phyloP scores from a whole-genome alignment of 2,329 filamentous ascomycete species.

The Geosmithia morbida region DNA sequence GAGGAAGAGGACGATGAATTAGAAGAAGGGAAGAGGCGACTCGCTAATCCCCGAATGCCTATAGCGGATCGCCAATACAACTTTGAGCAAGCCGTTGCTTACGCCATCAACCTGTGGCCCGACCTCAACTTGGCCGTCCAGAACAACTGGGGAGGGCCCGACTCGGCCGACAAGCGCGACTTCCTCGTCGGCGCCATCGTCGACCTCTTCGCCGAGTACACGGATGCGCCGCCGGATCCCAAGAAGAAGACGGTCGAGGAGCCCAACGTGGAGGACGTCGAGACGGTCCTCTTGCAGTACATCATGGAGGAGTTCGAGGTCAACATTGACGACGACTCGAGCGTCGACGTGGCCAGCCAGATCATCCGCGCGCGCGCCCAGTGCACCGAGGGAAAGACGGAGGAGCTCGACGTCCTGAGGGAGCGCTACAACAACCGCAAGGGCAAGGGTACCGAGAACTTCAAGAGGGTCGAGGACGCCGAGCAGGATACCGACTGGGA shows the following conservation, averaged over 20 bases:
- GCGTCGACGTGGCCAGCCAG: constrained; percentile 54
- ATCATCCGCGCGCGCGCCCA: constrained; percentile 56
- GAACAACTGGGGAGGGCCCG: constrained; percentile 76
- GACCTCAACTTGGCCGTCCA: constrained; percentile 76
- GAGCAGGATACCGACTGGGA: constrained; percentile 50
- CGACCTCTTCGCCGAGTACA: constrained; percentile 64
- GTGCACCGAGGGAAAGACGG: constrained; percentile 50
- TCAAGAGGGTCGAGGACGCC: constrained; percentile 37
- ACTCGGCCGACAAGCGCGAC: constrained; percentile 77
- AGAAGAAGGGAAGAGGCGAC: too few relatives aligned
- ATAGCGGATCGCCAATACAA: constrained; percentile 32
- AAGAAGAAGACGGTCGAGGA: constrained; percentile 21
- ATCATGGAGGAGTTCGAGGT: constrained; percentile 96
- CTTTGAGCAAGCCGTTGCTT: constrained; percentile 80
- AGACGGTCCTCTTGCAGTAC: constrained; percentile 72
- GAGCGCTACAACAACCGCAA: constrained; percentile 46
- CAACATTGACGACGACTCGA: constrained; percentile 80
- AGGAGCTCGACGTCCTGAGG: constrained; percentile 49
- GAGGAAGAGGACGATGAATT: neutral
- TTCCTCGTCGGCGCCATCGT: constrained; percentile 86
- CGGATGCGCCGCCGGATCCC: constrained; percentile 15
- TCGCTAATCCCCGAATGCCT: neutral
- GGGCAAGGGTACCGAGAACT: constrained; percentile 41
- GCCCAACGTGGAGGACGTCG: constrained; percentile 64
- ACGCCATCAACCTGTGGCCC: constrained; percentile 76